Evolutionary conservation across 441 rosid species (phyloP), one percentile per base, ranked within the genome.

Genomic region (Erodium moschatum): DNA sequence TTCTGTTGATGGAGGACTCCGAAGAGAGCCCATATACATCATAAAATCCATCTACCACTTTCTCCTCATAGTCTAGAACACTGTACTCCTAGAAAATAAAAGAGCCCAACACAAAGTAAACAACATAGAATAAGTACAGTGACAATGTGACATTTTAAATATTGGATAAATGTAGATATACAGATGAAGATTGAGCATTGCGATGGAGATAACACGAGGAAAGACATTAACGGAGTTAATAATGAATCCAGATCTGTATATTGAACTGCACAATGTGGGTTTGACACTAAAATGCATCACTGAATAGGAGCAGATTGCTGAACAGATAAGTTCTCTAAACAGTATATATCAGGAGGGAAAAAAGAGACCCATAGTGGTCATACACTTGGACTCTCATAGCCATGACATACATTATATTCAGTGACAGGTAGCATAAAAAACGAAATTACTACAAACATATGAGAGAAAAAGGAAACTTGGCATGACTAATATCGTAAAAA

Each of bases 31-130:
- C 82, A 70, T 81, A 89, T 24, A 86, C 89, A 67, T 94, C 97
- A 73, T 88, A 89, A 85, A 94, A 94, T 58, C 94, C 91, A 84
- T 91, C 97, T 33, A 88, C 82, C 73, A 94, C 88, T 77, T 80
- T 89, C 75, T 94, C 97, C 73, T 87, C 96, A 74, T 87, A 94
- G 79, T 91, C 98, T 81, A 94, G 96, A 68, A 88, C 92, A 21
- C 82, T 86, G 73, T 89, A 94, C 80, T 91, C 98, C 94, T 94
- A 86, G 67, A 65, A 13, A 38, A 69, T 2, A 46, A 56, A 48
- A 31, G 67, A 70, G 68, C 19, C 40, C 67, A 77, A 72, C 29
- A 11, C 18, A 75, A 31, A 64, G 60, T 44, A 73, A 48, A 52
- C 69, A 64, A 73, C 72, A 70, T 65, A 21, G 21, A 66, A 72